phyloP scores from a whole-genome alignment of 1,139 yeast genomes.

The Entelexis sorbosivorans region DNA sequence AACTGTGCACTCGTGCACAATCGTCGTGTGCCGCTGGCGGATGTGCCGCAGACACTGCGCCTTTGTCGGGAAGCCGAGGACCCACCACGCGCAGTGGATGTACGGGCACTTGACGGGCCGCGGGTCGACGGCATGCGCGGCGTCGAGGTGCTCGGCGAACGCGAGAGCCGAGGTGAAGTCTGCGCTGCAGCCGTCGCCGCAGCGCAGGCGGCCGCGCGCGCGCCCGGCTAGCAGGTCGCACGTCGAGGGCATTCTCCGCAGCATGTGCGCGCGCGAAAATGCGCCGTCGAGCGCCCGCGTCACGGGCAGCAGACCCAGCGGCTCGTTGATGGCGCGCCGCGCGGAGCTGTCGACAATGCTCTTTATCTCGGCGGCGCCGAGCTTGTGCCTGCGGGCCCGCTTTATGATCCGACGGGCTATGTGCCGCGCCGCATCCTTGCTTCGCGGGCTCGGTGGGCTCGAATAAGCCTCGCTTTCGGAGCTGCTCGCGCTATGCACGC shows the following conservation, averaged over 20 bases:
- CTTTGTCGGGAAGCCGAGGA: conserved; percentile 11
- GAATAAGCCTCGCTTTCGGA: too few relatives aligned
- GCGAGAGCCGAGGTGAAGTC: background rate
- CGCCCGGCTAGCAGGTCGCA: background rate
- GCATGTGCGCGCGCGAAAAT: background rate
- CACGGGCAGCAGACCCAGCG: background rate
- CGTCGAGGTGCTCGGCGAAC: conserved; percentile 15
- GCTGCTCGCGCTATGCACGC: too few relatives aligned
- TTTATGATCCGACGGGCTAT: background rate
- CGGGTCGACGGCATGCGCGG: conserved; percentile 1
- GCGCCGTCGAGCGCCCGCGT: background rate
- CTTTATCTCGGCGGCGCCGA: background rate
- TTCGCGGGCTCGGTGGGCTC: too few relatives aligned
- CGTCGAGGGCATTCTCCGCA: background rate
- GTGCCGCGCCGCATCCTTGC: too few relatives aligned
- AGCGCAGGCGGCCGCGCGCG: background rate
- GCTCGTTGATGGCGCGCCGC: background rate
- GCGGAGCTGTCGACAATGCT: background rate
- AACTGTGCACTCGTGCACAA: background rate
- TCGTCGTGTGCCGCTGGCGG: conserved; percentile 3
- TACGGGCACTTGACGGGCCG: conserved; percentile 14
- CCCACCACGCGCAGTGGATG: conserved; percentile 12
- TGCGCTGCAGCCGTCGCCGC: conserved; percentile 1
- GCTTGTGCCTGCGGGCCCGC: background rate
- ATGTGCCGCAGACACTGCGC: conserved; percentile 14